phyloP scores from a whole-genome alignment of 2,329 filamentous ascomycete species.

The Metarhizium guizhouense region DNA sequence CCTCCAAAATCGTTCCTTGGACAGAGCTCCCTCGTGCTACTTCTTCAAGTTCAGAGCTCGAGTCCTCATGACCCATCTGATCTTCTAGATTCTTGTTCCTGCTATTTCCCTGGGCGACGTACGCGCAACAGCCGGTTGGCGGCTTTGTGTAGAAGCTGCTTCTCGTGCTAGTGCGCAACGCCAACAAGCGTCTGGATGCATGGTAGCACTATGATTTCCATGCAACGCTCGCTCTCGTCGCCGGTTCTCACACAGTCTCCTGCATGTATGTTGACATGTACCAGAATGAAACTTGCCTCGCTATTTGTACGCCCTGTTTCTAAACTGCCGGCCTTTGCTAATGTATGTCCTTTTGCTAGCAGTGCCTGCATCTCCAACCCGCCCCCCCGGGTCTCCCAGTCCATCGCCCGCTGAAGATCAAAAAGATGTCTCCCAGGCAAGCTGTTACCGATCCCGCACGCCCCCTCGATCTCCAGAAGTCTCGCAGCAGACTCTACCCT shows the following conservation, averaged over 20 bases:
- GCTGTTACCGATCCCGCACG: conserved; percentile 45
- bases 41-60: not conserved
- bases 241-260: conserved; percentile 49
- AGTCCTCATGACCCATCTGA: not conserved
- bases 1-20: not conserved
- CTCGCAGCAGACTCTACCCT: conserved; percentile 28
- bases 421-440: conserved; percentile 29
- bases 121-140: conserved; percentile 12
- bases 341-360: conserved; percentile 18
- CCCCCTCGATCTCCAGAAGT: conserved; percentile 40
- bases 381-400: conserved; percentile 43
- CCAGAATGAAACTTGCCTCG: not conserved
- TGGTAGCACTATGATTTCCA: conserved; percentile 50
- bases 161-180: conserved; percentile 23
- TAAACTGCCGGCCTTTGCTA: conserved; percentile 14
- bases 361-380: conserved; percentile 21
- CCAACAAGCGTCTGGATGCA: conserved; percentile 21
- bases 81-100: not conserved
- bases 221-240: conserved; percentile 55
- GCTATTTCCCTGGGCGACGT: not conserved
- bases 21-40: not conserved
- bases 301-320: not conserved
- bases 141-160: conserved; percentile 18
- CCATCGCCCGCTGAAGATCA: conserved; percentile 44
- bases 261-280: conserved; percentile 43